Percentiles rank a stretch among this genome's conserved stretches.
Evolutionary conservation across 2,329 filamentous ascomycete genomes (phyloP).

Genomic region (Davidsoniella neocaledoniae): DNA sequence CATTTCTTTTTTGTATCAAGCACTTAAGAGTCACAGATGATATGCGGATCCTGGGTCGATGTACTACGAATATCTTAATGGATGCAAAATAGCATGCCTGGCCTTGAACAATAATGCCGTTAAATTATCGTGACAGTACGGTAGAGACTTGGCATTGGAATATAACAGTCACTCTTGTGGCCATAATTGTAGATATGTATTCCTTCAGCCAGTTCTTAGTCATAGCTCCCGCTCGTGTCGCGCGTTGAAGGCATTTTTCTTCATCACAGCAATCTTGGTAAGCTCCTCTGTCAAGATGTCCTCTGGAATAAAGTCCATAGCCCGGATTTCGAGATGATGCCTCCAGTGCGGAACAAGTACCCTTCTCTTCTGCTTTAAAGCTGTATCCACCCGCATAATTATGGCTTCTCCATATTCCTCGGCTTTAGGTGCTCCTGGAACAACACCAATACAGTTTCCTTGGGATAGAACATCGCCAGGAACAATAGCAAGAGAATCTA

Average conservation of each 20-base stretch:
- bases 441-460: conserved; percentile 14
- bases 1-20: no score
- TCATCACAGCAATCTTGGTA: not conserved
- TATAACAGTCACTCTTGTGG: no score
- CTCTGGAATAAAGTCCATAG: not conserved
- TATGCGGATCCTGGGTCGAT: no score
- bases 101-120: no score
- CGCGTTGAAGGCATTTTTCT: not conserved
- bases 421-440: conserved; percentile 12
- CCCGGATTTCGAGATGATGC: not conserved
- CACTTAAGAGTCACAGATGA: no score
- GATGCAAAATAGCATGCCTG: no score
- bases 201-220: not conserved
- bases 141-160: no score
- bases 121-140: no score
- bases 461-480: conserved; percentile 18
- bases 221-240: not conserved
- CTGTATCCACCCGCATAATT: not conserved
- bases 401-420: not conserved
- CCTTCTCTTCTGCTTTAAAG: not conserved
- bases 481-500: conserved; percentile 19
- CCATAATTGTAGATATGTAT: no score
- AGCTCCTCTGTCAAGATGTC: not conserved
- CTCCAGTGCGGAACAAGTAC: not conserved
- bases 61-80: no score